Conservation (phyloP, 306 rosid genomes). For the Clitoria ternatea region DNA sequence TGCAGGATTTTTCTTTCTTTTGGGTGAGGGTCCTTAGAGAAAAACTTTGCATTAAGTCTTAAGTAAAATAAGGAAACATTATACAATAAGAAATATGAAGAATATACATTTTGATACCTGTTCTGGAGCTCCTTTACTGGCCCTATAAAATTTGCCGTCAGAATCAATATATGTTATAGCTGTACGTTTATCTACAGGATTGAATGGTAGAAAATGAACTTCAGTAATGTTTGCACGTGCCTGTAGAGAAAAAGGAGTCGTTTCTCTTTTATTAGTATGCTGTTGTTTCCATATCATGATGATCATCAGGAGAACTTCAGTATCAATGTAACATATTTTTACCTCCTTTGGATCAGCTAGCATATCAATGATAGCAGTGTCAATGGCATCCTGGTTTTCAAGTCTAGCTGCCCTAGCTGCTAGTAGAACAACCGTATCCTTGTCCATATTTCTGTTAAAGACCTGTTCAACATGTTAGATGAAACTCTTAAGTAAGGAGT, state of each 20-base stretch:
- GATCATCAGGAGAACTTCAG: background rate
- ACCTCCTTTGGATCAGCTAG: conserved; percentile 91
- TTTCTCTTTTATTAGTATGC: conserved; percentile 13
- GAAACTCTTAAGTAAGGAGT: conserved; percentile 10
- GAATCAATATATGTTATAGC: conserved; percentile 71
- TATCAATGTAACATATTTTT: background rate
- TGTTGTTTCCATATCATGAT: conserved; percentile 4
- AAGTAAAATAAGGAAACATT: background rate
- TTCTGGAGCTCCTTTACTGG: conserved; percentile 93
- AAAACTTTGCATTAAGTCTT: conserved; percentile 5
- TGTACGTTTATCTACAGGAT: conserved; percentile 89
- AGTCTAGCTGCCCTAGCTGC: conserved; percentile 88
- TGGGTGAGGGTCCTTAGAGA: conserved; percentile 4
- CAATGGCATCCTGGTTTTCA: conserved; percentile 89
- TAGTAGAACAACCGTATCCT: conserved; percentile 54
- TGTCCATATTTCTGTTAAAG: conserved; percentile 63
- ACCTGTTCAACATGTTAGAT: conserved; percentile 45
- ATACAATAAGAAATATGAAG: background rate
- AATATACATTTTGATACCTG: conserved; percentile 48
- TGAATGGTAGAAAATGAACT: conserved; percentile 86
- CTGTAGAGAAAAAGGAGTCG: conserved; percentile 30
- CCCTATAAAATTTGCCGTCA: conserved; percentile 65
- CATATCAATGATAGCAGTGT: conserved; percentile 72
- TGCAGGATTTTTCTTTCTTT: background rate
- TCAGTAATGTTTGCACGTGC: conserved; percentile 76